Evolutionary conservation across 163 green algal genomes (phyloP).

Genomic region (Chlamydomonas reinhardtii): DNA sequence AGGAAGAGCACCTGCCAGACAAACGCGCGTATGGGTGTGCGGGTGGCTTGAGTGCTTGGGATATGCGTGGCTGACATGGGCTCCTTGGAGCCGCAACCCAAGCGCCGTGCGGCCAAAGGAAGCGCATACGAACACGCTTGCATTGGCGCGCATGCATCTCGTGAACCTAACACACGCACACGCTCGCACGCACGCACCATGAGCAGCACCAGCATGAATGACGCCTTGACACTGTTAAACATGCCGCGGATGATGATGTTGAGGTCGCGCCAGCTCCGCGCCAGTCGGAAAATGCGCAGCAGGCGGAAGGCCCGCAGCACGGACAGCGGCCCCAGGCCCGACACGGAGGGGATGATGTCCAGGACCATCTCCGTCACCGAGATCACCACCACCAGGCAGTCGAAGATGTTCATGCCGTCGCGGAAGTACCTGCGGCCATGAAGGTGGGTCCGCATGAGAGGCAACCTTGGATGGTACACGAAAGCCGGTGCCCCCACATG

Average conservation of each 20-base stretch:
- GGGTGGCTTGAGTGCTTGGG: too few species aligned
- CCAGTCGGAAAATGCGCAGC: constrained; percentile 81
- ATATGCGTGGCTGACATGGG: too few species aligned
- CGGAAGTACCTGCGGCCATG: constrained; percentile 53
- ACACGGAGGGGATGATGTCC: constrained; percentile 36
- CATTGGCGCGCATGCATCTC: too few species aligned
- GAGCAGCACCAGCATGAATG: constrained; percentile 72
- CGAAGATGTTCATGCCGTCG: constrained; percentile 76
- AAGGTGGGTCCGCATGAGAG: neutral
- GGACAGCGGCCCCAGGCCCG: constrained; percentile 62
- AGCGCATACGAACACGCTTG: too few species aligned
- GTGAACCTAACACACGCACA: too few species aligned
- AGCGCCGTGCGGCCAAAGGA: too few species aligned
- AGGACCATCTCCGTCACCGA: constrained; percentile 63
- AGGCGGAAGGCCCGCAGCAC: constrained; percentile 79
- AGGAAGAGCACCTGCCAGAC: constrained; percentile 65
- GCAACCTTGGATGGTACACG: neutral
- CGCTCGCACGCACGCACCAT: constrained; percentile 46
- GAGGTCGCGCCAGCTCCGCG: constrained; percentile 49
- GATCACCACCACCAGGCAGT: constrained; percentile 68
- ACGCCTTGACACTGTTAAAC: constrained; percentile 60
- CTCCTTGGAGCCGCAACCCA: too few species aligned
- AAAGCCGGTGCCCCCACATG: neutral
- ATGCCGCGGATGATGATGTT: constrained; percentile 58
- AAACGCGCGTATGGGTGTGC: too few species aligned